Percentiles rank a stretch among this genome's conserved stretches.
These are phyloP conservation scores for Plantago major DNA, from an alignment of 257 asterid species.

Conservation along the genomic window DNA sequence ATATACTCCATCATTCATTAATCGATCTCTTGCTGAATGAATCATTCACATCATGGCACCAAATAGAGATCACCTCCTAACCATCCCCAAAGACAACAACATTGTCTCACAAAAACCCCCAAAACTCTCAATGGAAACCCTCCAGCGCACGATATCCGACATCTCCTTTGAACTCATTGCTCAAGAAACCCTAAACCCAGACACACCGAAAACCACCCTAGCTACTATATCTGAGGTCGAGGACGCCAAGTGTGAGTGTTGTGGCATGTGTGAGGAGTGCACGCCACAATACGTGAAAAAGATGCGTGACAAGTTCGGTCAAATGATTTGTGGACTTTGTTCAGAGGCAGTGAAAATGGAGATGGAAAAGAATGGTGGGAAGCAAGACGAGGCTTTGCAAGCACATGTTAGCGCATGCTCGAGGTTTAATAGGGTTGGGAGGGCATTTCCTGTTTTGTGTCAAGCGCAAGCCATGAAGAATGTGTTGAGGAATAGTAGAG, in stretches of 20 bases:
- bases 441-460: conserved; percentile 75
- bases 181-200: conserved; percentile 29
- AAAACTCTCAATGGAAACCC: conserved; percentile 44
- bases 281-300: conserved; percentile 58
- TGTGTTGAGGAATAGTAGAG: conserved; percentile 57
- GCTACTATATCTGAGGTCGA: conserved; percentile 68
- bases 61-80: conserved; percentile 23
- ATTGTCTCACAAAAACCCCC: conserved; percentile 36
- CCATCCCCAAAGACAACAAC: conserved; percentile 25
- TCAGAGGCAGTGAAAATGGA: conserved; percentile 85
- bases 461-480: conserved; percentile 91
- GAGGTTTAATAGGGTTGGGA: conserved; percentile 58
- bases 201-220: conserved; percentile 11
- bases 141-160: conserved; percentile 72
- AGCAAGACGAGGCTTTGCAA: conserved; percentile 48
- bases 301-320: conserved; percentile 54
- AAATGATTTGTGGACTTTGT: conserved; percentile 79
- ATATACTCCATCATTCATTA: too few species aligned
- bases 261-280: conserved; percentile 92
- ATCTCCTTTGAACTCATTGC: conserved; percentile 54
- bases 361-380: conserved; percentile 78
- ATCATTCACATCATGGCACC: conserved; percentile 35
- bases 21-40: too few species aligned
- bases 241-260: conserved; percentile 90
- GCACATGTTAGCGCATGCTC: conserved; percentile 78